phyloP scores from a whole-genome alignment of 345 rosid genomes.

The Draba incana region DNA sequence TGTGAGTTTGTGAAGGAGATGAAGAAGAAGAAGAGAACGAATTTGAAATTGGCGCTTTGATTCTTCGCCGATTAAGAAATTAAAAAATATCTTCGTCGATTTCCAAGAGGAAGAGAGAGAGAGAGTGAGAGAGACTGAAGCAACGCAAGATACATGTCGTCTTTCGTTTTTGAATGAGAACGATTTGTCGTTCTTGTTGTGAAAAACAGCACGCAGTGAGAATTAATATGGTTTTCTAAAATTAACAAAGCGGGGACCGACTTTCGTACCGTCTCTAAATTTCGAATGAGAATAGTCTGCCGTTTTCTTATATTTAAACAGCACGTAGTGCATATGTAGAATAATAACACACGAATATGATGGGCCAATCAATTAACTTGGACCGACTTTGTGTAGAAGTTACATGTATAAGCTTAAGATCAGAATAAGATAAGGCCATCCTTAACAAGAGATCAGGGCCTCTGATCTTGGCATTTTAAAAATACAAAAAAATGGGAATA shows the following conservation, averaged over 20 bases:
- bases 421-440: conserved; percentile 29
- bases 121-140: background rate
- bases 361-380: conserved; percentile 9
- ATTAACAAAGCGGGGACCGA: background rate
- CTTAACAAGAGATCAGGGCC: too few species aligned
- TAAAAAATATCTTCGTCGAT: conserved; percentile 20
- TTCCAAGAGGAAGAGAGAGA: conserved; percentile 11
- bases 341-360: conserved; percentile 11
- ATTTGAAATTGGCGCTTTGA: conserved; percentile 51
- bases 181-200: background rate
- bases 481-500: too few species aligned
- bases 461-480: too few species aligned
- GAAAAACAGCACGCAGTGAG: conserved; percentile 7
- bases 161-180: background rate
- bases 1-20: conserved; percentile 9
- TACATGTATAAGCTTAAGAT: conserved; percentile 14
- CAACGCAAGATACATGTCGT: conserved; percentile 14
- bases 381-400: conserved; percentile 25
- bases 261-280: background rate
- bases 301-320: conserved; percentile 18
- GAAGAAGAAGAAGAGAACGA: conserved; percentile 17
- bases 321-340: conserved; percentile 10
- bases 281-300: background rate
- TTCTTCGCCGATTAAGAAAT: conserved; percentile 22
- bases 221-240: background rate